Percentiles rank a stretch among this genome's conserved stretches.
Conservation (phyloP, 108 stramenopile genomes). For the Mediolabrus comicus region DNA sequence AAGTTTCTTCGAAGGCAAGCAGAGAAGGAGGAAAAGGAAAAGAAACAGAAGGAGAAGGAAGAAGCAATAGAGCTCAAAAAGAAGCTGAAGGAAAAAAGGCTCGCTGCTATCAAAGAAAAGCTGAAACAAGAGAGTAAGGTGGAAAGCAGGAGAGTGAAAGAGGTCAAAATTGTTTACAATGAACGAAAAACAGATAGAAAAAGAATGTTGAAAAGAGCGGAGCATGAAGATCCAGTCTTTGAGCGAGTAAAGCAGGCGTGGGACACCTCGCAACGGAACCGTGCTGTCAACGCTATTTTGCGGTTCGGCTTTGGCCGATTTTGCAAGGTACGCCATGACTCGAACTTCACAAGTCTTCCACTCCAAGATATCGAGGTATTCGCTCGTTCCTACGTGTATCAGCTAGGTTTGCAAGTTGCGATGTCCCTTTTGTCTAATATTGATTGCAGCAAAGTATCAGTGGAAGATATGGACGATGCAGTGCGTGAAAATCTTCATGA, state of each 20-base stretch:
- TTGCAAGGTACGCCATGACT: slow-evolving; percentile 75
- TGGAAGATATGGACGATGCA: slow-evolving; percentile 17
- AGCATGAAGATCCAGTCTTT: slow-evolving; percentile 74
- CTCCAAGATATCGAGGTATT: slow-evolving; percentile 82
- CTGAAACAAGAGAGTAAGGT: slow-evolving; percentile 19
- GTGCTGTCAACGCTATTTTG: slow-evolving; percentile 62
- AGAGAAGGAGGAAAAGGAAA: slow-evolving; percentile 61
- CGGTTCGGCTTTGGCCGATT: slow-evolving; percentile 82
- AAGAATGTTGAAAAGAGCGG: slow-evolving; percentile 54
- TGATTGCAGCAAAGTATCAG: slow-evolving; percentile 29
- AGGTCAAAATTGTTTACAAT: slow-evolving; percentile 52
- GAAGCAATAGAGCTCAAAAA: slow-evolving; percentile 23
- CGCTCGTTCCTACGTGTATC: slow-evolving; percentile 67
- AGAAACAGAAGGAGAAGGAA: slow-evolving; percentile 46
- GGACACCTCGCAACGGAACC: slow-evolving; percentile 75
- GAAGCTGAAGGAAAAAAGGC: slow-evolving; percentile 21
- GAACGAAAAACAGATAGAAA: slow-evolving; percentile 58
- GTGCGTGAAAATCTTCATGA: slow-evolving; percentile 38
- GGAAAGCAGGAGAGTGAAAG: slow-evolving; percentile 34
- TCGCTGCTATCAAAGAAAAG: slow-evolving; percentile 19
- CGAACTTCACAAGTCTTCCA: slow-evolving; percentile 76
- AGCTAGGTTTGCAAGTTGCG: slow-evolving; percentile 73
- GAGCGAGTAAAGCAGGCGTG: slow-evolving; percentile 85
- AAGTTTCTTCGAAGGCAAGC: slow-evolving; percentile 50
- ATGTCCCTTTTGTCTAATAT: slow-evolving; percentile 48